phyloP scores from a whole-genome alignment of 23 red algal genomes.

The Gracilaria caudata region DNA sequence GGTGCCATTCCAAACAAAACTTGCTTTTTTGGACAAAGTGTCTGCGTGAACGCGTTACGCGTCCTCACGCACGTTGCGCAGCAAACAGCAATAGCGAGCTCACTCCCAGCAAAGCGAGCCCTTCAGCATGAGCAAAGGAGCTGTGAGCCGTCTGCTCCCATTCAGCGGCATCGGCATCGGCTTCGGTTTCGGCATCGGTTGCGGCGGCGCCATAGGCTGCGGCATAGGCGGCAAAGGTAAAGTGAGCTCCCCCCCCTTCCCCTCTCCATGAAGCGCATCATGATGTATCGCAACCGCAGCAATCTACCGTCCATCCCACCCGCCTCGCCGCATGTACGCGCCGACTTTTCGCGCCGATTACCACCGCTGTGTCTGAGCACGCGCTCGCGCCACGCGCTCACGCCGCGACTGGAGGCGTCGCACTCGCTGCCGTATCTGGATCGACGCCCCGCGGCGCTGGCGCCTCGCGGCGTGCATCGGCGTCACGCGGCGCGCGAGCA shows the following conservation, averaged over 20 bases:
- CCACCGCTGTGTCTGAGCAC: neutral
- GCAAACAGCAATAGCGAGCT: no score
- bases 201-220: conserved; percentile 34
- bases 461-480: neutral
- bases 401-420: neutral
- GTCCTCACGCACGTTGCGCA: no score
- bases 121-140: conserved; percentile 28
- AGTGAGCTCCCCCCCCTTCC: neutral
- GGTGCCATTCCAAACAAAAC: no score
- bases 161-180: conserved; percentile 58
- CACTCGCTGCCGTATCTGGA: conserved; percentile 6
- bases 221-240: conserved; percentile 45
- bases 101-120: no score
- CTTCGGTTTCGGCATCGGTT: conserved; percentile 34
- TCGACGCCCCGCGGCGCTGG: neutral
- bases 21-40: no score
- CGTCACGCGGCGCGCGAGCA: neutral
- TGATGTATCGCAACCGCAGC: neutral
- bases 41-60: no score
- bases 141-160: conserved; percentile 29
- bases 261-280: neutral
- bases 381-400: neutral
- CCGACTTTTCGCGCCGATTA: neutral
- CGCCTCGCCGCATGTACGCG: neutral
- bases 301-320: conserved; percentile 1